Evolutionary conservation across 2,329 filamentous ascomycete genomes (phyloP).

Genomic region (Penicillium paneum): DNA sequence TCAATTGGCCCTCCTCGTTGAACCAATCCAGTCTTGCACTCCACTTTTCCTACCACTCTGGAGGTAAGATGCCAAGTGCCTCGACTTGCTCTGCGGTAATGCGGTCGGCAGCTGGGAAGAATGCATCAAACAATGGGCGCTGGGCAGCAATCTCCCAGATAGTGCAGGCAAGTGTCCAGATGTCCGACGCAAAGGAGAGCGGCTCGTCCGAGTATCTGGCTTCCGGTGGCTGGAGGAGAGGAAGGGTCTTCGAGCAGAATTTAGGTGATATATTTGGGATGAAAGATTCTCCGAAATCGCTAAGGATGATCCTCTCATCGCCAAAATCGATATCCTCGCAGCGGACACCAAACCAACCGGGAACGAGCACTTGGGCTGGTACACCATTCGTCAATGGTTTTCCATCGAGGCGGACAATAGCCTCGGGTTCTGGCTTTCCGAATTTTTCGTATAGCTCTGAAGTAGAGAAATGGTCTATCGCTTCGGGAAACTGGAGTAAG

Average conservation of each 20-base stretch:
- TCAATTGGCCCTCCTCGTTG: constrained; percentile 20
- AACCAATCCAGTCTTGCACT: constrained; percentile 6
- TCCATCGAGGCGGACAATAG: constrained; percentile 23
- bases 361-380: constrained; percentile 14
- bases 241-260: constrained; percentile 23
- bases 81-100: constrained; percentile 30
- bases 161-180: constrained; percentile 40
- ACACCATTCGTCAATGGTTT: constrained; percentile 18
- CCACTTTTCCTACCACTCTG: constrained; percentile 28
- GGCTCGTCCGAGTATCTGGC: constrained; percentile 32
- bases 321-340: constrained; percentile 20
- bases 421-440: constrained; percentile 21
- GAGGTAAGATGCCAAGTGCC: constrained; percentile 25
- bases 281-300: constrained; percentile 32
- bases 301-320: constrained; percentile 23
- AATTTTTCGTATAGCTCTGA: constrained; percentile 23
- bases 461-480: not conserved
- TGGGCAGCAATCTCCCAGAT: constrained; percentile 38
- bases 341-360: constrained; percentile 11
- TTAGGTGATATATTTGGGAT: constrained; percentile 11
- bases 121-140: constrained; percentile 26
- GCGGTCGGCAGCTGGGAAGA: constrained; percentile 22
- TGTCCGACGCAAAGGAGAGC: constrained; percentile 37
- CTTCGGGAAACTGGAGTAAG: constrained; percentile 17
- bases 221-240: constrained; percentile 34